Percentiles rank a stretch among this genome's conserved stretches.
phyloP scores from a whole-genome alignment of 345 rosid species.

The Conringia planisiliqua region DNA sequence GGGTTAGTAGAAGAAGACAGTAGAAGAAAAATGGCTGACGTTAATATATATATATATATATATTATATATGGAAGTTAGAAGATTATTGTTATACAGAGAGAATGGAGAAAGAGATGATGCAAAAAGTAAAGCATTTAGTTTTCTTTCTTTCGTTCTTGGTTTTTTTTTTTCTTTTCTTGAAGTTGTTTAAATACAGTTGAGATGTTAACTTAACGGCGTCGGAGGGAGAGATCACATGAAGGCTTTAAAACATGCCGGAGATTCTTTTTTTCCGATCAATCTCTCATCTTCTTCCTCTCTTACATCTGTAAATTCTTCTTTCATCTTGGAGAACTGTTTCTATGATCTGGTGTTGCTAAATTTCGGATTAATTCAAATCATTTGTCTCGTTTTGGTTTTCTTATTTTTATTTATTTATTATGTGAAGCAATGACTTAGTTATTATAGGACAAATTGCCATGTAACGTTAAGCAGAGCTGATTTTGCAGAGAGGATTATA shows the following conservation, averaged over 20 bases:
- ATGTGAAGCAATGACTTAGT: neutral
- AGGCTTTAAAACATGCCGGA: conserved; percentile 25
- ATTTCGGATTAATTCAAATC: neutral
- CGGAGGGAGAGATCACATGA: conserved; percentile 14
- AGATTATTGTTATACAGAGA: conserved; percentile 12
- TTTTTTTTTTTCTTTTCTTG: neutral
- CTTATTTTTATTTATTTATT: neutral
- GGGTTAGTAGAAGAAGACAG: neutral
- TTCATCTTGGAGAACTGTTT: neutral
- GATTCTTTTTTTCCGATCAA: conserved; percentile 8
- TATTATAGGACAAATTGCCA: neutral
- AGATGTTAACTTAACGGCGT: conserved; percentile 3
- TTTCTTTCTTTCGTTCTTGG: neutral
- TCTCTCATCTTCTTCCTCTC: conserved; percentile 2
- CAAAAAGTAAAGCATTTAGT: neutral
- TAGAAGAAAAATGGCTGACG: conserved; percentile 10
- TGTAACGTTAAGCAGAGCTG: neutral
- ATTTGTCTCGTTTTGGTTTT: neutral
- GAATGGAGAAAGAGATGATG: neutral
- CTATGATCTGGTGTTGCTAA: neutral
- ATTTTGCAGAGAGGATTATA: neutral
- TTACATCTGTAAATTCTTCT: conserved; percentile 23
- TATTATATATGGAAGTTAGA: conserved; percentile 11
- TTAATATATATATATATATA: neutral
- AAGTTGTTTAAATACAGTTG: conserved; percentile 17